Evolutionary conservation across 73 alveolate species (phyloP).

Genomic region (Tetrahymena borealis): DNA sequence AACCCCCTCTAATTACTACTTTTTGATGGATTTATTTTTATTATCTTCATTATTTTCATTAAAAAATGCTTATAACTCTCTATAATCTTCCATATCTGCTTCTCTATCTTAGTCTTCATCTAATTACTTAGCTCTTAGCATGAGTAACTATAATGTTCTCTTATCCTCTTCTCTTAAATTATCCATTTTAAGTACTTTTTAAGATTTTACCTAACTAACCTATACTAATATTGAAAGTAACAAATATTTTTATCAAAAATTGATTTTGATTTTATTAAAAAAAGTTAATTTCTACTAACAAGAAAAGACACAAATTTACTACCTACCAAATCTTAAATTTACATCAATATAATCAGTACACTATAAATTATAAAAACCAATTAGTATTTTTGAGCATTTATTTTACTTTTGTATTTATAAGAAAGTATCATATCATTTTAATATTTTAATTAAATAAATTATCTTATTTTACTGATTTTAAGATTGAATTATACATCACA

Average conservation of each 20-base stretch:
- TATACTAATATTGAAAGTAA: not conserved
- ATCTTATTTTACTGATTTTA: too few relatives aligned
- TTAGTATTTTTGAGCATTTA: not conserved
- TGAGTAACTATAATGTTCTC: not conserved
- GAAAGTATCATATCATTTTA: too few relatives aligned
- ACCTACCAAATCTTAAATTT: not conserved
- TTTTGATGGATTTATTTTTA: not conserved
- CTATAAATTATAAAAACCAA: too few relatives aligned
- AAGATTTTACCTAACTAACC: not conserved
- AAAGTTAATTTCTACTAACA: not conserved
- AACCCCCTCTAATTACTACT: not conserved
- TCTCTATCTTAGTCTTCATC: not conserved
- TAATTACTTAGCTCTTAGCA: not conserved
- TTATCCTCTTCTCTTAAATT: not conserved
- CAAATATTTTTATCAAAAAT: not conserved
- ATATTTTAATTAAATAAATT: too few relatives aligned
- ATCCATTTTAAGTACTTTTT: not conserved
- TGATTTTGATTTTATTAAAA: not conserved
- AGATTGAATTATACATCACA: too few relatives aligned
- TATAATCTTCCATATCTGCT: not conserved
- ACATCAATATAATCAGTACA: too few relatives aligned
- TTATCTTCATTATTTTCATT: not conserved
- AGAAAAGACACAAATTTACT: not conserved
- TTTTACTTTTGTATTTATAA: too few relatives aligned
- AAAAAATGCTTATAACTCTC: not conserved